phyloP scores from a whole-genome alignment of 2,329 filamentous ascomycete species.

The Gaeumannomyces sp. region DNA sequence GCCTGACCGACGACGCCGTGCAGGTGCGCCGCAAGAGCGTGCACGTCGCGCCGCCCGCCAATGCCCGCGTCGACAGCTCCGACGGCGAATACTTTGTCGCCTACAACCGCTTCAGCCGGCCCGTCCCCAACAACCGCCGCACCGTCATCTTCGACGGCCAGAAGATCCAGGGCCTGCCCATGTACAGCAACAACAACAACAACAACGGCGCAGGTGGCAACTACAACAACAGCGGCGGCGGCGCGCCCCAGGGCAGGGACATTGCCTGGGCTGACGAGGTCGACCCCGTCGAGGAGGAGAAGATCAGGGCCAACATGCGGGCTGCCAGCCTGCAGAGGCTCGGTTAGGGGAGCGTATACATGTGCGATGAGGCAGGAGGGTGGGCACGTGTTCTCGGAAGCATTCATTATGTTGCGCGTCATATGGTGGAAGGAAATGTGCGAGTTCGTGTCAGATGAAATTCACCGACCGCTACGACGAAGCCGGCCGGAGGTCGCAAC shows the following conservation, averaged over 20 bases:
- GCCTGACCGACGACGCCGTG: slow-evolving; percentile 37
- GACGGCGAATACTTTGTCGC: slow-evolving; percentile 35
- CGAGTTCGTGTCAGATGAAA: neutral
- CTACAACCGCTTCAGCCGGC: slow-evolving; percentile 42
- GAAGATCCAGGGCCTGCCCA: slow-evolving; percentile 12
- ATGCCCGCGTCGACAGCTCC: slow-evolving; percentile 28
- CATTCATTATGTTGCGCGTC: no score
- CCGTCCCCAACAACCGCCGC: slow-evolving; percentile 19
- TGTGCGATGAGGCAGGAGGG: neutral
- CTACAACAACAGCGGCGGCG: neutral
- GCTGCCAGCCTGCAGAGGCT: slow-evolving; percentile 8
- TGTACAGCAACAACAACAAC: neutral
- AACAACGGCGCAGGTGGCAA: neutral
- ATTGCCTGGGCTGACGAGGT: neutral
- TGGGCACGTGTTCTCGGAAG: no score
- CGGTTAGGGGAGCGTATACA: neutral
- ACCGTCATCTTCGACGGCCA: slow-evolving; percentile 13
- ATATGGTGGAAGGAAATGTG: neutral
- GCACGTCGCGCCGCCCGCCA: slow-evolving; percentile 29
- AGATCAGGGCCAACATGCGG: slow-evolving; percentile 3
- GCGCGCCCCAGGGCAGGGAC: neutral
- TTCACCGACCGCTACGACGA: no score
- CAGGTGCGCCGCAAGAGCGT: slow-evolving; percentile 32
- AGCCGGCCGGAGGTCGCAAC: no score
- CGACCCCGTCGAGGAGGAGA: slow-evolving; percentile 7